Percentiles rank a stretch among this genome's conserved stretches.
phyloP scores from a whole-genome alignment of 345 rosid genomes.

The Lepidium africanum region DNA sequence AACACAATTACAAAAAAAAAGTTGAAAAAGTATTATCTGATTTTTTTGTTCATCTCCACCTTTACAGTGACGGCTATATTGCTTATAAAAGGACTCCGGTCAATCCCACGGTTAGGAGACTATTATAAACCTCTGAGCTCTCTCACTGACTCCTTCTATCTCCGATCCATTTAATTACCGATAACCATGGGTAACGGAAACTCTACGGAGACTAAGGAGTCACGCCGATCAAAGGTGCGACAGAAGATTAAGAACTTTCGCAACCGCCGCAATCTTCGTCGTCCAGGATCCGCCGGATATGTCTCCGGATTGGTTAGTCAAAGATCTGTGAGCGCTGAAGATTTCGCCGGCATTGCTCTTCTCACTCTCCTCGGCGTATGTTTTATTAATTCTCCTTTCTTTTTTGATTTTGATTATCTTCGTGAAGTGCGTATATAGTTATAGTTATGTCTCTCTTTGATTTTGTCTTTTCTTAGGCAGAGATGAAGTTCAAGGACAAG shows the following conservation, averaged over 20 bases:
- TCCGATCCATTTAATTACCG: background rate
- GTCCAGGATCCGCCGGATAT: conserved; percentile 23
- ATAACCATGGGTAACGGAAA: conserved; percentile 25
- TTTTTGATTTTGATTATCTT: background rate
- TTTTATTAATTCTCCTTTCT: background rate
- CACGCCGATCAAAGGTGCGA: conserved; percentile 38
- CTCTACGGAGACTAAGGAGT: conserved; percentile 26
- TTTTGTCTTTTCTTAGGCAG: conserved; percentile 44
- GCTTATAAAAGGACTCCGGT: background rate
- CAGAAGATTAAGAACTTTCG: conserved; percentile 41
- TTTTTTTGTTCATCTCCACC: background rate
- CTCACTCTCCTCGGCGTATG: conserved; percentile 58
- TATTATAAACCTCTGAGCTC: background rate
- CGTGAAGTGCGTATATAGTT: background rate
- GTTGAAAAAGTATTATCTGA: background rate
- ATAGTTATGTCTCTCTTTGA: background rate
- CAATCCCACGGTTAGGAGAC: background rate
- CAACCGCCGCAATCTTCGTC: conserved; percentile 27
- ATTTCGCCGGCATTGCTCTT: conserved; percentile 87
- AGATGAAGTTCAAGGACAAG: conserved; percentile 78
- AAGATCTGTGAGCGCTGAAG: conserved; percentile 46
- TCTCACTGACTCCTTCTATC: background rate
- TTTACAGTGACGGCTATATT: background rate
- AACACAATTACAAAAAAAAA: background rate
- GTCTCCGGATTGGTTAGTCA: conserved; percentile 16